These are phyloP conservation scores for Allium cepa DNA, from an alignment of 106 monocot genomes.

Conservation along the genomic window DNA sequence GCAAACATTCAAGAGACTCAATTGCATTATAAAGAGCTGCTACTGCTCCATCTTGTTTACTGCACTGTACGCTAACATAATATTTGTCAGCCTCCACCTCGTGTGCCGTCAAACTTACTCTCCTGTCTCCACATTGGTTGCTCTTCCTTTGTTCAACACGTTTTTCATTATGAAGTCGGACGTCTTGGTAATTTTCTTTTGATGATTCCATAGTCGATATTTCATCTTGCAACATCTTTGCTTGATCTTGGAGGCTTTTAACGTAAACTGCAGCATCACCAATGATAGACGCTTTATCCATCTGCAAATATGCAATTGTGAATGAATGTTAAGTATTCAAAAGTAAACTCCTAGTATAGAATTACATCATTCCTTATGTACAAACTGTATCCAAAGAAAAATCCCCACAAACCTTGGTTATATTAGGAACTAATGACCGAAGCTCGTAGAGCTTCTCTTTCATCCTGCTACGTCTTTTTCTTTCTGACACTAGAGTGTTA, in stretches of 20 bases:
- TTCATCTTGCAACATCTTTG: slow-evolving; percentile 33
- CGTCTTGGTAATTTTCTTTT: neutral
- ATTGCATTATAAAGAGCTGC: slow-evolving; percentile 37
- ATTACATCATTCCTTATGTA: neutral
- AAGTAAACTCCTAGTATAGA: neutral
- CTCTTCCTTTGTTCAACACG: neutral
- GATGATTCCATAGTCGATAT: slow-evolving; percentile 31
- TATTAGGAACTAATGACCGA: slow-evolving; percentile 73
- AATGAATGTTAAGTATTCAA: neutral
- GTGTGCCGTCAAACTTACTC: slow-evolving; percentile 13
- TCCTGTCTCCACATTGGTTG: slow-evolving; percentile 9
- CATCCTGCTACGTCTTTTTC: slow-evolving; percentile 59
- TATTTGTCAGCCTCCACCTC: slow-evolving; percentile 35
- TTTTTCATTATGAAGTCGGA: neutral
- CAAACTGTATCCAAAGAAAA: neutral
- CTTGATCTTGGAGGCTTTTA: slow-evolving; percentile 35
- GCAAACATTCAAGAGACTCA: slow-evolving; percentile 34
- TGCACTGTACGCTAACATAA: slow-evolving; percentile 35
- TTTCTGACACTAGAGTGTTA: slow-evolving; percentile 55
- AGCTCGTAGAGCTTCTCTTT: slow-evolving; percentile 78
- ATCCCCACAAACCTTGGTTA: slow-evolving; percentile 43
- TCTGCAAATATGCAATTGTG: slow-evolving; percentile 20
- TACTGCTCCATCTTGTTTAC: slow-evolving; percentile 15
- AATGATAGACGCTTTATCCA: slow-evolving; percentile 85
- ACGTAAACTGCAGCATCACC: slow-evolving; percentile 57